Conservation (phyloP, 768 basidiomycete species). For the Phylloporus rhodoxanthus region DNA sequence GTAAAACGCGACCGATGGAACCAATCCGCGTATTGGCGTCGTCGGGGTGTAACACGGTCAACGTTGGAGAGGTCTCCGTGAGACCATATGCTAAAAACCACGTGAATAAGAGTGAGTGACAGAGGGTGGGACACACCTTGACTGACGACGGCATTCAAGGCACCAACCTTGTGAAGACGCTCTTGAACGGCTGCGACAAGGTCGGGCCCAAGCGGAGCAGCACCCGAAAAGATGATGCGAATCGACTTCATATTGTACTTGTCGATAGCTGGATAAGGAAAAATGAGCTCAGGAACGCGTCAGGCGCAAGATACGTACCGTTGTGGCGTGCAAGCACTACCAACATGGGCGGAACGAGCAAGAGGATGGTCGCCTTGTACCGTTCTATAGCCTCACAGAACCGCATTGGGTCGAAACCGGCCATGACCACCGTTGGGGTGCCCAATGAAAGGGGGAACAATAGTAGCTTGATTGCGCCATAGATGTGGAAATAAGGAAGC, state of each 20-base stretch:
- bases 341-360: conserved; percentile 81
- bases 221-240: conserved; percentile 58
- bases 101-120: background rate
- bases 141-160: conserved; percentile 32
- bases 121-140: conserved; percentile 42
- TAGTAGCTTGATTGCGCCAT: conserved; percentile 57
- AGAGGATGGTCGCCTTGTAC: conserved; percentile 52
- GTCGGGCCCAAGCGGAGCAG: conserved; percentile 70
- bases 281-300: background rate
- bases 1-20: conserved; percentile 61
- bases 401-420: conserved; percentile 63
- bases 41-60: conserved; percentile 46
- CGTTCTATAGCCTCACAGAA: conserved; percentile 63
- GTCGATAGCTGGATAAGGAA: conserved; percentile 42
- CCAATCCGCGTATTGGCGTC: conserved; percentile 49
- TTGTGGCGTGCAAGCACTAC: conserved; percentile 68
- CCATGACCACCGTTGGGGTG: conserved; percentile 49
- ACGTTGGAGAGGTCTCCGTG: conserved; percentile 77
- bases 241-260: conserved; percentile 64
- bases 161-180: conserved; percentile 39
- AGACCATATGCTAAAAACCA: conserved; percentile 57
- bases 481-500: conserved; percentile 56
- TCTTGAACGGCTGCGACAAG: conserved; percentile 46
- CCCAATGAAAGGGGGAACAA: conserved; percentile 50
- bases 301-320: conserved; percentile 35